Base-by-base conservation (phyloP, 2,329 filamentous ascomycete genomes). In the Verticillium alfalfae region DNA sequence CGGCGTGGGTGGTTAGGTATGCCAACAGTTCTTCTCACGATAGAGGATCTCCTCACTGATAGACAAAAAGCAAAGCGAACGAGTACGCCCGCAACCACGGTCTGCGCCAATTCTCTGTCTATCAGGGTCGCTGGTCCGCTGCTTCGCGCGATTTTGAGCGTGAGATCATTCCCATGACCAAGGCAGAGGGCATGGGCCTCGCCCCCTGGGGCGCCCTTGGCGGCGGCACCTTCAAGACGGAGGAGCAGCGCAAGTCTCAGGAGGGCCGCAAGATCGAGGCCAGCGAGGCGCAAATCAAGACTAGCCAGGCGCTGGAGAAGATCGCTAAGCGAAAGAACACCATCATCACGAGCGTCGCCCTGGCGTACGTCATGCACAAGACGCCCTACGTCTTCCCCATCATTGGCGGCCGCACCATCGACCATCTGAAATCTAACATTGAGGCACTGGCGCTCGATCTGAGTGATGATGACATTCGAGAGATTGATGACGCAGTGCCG, bases 351-450 rank as follows among this genome's bases (percentile, higher is more conserved):
- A 79, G 78, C 64, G 71, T 83, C 61, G 89, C 90, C 9, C 74
- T 93, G 31, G 89, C 90, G 2, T 93, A 93, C 69, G 86, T 92
- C 15, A 83, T 90, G 80, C 82, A 86, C 66, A 92, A 92, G 75
- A 78, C 87, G 0, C 84, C 88, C 0, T 86, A 91, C 67, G 87
- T 92, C 13, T 91, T 91, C 69, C 90, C 90, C 1, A 86, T 93
- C 49, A 79, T 92, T 5, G 89, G 90, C 12, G 87, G 88, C 0
- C 81, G 89, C 12, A 92, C 87, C 67, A 72, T 90, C 10, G 84
- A 88, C 58, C 89, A 93, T 70, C 76, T 93, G 49, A 83, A 87
- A 69, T 81, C 80, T 62, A 92, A 92, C 68, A 88, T 92, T 66
- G 83, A 88, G 68, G 87, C 88, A 0, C 77, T 93, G 41, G 79